Conservation (phyloP, 192 early-diverging fungal genomes). For the Podila horticola region DNA sequence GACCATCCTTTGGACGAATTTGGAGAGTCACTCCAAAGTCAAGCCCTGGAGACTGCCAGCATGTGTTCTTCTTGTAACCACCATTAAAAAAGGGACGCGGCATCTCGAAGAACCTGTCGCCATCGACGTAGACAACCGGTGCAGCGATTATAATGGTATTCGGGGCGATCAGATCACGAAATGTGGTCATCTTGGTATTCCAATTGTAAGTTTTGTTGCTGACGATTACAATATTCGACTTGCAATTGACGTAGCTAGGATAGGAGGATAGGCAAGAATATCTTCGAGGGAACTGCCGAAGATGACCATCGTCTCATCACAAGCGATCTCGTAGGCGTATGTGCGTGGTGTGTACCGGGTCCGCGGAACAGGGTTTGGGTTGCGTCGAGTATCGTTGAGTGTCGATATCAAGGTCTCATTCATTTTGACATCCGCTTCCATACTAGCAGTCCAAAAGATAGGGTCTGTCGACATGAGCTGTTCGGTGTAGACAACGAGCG, state of each 20-base stretch:
- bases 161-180: no score
- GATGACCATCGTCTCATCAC: background rate
- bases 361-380: background rate
- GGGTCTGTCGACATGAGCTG: background rate
- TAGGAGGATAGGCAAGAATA: background rate
- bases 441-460: background rate
- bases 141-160: background rate
- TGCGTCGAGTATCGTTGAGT: background rate
- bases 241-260: no score
- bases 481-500: background rate
- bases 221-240: no score
- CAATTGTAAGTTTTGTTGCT: no score
- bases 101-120: background rate
- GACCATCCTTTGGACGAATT: constrained; percentile 2
- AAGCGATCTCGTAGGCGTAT: background rate
- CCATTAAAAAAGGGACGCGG: background rate
- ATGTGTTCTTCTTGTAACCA: background rate
- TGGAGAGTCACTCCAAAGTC: background rate
- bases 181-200: no score
- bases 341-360: constrained; percentile 1
- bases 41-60: background rate
- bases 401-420: background rate
- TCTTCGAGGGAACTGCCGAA: no score
- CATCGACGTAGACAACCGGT: background rate
- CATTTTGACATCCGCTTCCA: background rate